Evolutionary conservation across 352 stramenopile species (phyloP).

Genomic region (Phytophthora hybrid): DNA sequence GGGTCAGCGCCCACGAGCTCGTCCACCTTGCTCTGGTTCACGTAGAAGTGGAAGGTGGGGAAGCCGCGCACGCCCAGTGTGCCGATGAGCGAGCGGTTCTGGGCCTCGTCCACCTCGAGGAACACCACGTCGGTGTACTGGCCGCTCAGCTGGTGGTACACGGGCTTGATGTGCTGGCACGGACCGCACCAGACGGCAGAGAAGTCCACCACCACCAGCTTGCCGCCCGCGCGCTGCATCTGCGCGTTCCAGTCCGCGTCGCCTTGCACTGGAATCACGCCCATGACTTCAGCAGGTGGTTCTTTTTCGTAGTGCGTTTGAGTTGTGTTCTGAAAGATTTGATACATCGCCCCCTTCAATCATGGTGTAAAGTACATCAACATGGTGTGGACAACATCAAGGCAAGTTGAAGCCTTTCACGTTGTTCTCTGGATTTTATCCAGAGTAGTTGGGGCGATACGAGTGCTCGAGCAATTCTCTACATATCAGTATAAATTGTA

Average conservation of each 20-base stretch:
- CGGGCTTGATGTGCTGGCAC: constrained; percentile 90
- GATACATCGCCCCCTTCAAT: constrained; percentile 2
- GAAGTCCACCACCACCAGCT: constrained; percentile 92
- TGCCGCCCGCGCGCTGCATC: constrained; percentile 77
- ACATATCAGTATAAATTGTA: no score
- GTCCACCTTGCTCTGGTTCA: constrained; percentile 89
- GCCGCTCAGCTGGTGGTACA: constrained; percentile 80
- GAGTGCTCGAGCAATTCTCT: no score
- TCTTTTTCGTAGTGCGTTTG: no score
- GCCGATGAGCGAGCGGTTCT: constrained; percentile 87
- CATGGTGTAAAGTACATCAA: no score
- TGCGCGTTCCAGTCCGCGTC: constrained; percentile 85
- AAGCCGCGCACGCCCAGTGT: constrained; percentile 85
- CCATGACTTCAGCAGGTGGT: constrained; percentile 64
- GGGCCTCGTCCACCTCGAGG: constrained; percentile 84
- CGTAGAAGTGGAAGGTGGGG: constrained; percentile 93
- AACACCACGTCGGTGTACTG: constrained; percentile 92
- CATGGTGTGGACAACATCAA: no score
- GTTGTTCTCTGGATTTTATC: no score
- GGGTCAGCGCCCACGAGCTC: constrained; percentile 89
- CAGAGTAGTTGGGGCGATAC: no score
- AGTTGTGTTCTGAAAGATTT: constrained; percentile 26
- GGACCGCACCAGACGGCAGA: constrained; percentile 87
- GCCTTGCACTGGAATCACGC: constrained; percentile 74
- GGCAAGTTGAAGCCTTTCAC: no score